These are phyloP conservation scores for Gossypium gossypioides DNA, from an alignment of 441 rosid species.

Conservation along the genomic window DNA sequence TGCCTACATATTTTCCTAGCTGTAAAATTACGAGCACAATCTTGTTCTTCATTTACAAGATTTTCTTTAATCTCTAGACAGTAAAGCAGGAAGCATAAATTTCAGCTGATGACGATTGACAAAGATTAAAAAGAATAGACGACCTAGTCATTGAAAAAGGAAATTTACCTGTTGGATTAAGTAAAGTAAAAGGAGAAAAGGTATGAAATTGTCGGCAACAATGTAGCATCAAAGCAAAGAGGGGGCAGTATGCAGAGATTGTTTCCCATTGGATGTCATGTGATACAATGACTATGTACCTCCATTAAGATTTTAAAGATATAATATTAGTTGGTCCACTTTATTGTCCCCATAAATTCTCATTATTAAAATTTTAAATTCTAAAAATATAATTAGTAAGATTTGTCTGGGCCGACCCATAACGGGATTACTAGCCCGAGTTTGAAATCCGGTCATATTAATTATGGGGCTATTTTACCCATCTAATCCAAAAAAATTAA, in stretches of 20 bases:
- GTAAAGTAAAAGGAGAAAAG: too few relatives aligned
- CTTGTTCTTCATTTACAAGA: not conserved
- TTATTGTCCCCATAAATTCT: not conserved
- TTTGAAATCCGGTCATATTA: not conserved
- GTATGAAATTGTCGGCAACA: not conserved
- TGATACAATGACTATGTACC: not conserved
- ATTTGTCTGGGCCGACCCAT: not conserved
- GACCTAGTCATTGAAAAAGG: not conserved
- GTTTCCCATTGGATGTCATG: not conserved
- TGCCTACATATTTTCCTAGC: not conserved
- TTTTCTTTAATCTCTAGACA: not conserved
- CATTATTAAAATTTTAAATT: not conserved
- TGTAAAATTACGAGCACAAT: not conserved
- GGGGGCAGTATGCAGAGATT: not conserved
- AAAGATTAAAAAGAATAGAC: not conserved
- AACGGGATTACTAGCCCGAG: not conserved
- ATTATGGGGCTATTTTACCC: not conserved
- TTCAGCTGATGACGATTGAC: not conserved
- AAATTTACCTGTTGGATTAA: not conserved
- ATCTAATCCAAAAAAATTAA: too few relatives aligned
- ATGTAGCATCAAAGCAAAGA: not conserved
- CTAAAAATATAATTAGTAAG: not conserved
- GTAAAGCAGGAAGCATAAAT: not conserved
- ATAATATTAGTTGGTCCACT: not conserved
- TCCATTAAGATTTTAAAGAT: not conserved